These are phyloP conservation scores for Jacaranda mimosifolia DNA, from an alignment of 257 asterid species.

Conservation along the genomic window DNA sequence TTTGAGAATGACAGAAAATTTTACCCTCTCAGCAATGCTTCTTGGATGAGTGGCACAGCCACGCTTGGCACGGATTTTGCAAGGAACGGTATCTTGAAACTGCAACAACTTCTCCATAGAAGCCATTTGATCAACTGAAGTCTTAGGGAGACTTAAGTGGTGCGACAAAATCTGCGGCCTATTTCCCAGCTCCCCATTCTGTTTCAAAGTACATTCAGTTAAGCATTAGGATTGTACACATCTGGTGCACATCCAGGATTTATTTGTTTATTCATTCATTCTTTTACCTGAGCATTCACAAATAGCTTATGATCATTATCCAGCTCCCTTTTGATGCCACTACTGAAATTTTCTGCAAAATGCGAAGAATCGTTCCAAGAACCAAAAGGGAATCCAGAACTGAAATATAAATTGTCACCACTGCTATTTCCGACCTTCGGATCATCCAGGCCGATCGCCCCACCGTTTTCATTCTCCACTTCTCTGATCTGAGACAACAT, in stretches of 20 bases:
- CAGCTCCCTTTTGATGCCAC: slow-evolving; percentile 66
- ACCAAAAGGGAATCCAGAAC: slow-evolving; percentile 53
- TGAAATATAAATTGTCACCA: slow-evolving; percentile 47
- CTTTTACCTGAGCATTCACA: slow-evolving; percentile 48
- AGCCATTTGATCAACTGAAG: slow-evolving; percentile 54
- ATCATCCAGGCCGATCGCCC: slow-evolving; percentile 32
- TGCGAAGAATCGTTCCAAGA: slow-evolving; percentile 68
- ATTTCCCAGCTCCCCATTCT: slow-evolving; percentile 56
- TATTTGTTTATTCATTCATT: background rate
- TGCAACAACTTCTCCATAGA: slow-evolving; percentile 75
- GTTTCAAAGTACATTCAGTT: slow-evolving; percentile 6
- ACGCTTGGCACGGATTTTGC: slow-evolving; percentile 89
- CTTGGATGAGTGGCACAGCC: slow-evolving; percentile 98
- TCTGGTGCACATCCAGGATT: background rate
- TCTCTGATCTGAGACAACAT: slow-evolving; percentile 65
- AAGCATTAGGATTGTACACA: background rate
- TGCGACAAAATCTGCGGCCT: slow-evolving; percentile 62
- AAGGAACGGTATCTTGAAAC: slow-evolving; percentile 75
- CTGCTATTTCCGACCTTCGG: slow-evolving; percentile 41
- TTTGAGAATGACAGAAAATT: background rate
- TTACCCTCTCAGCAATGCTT: slow-evolving; percentile 96
- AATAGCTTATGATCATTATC: slow-evolving; percentile 52
- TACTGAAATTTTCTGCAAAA: slow-evolving; percentile 51
- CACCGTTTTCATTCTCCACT: slow-evolving; percentile 50
- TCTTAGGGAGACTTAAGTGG: slow-evolving; percentile 73